Percentiles rank a stretch among this genome's conserved stretches.
phyloP scores from a whole-genome alignment of 2,329 filamentous ascomycete genomes.

The Pseudogymnoascus sp. region DNA sequence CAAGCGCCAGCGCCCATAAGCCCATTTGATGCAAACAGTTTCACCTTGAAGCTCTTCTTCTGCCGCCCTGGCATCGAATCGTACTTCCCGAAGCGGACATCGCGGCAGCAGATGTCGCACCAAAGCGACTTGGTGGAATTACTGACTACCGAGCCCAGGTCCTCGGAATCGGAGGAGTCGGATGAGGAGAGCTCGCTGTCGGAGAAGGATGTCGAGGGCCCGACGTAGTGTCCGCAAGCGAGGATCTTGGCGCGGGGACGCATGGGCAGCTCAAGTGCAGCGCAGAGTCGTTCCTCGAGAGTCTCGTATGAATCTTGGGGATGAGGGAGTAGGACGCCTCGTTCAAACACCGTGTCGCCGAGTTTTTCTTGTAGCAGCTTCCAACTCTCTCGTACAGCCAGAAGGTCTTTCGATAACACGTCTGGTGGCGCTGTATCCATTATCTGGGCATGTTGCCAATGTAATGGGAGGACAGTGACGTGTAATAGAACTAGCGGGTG shows the following conservation, averaged over 20 bases:
- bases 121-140: conserved; percentile 12
- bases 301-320: conserved; percentile 74
- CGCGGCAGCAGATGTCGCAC: conserved; percentile 27
- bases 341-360: conserved; percentile 63
- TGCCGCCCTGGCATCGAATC: conserved; percentile 12
- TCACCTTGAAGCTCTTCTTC: conserved; percentile 58
- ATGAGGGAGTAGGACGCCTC: conserved; percentile 68
- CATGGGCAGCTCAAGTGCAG: conserved; percentile 63
- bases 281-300: conserved; percentile 67
- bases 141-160: neutral
- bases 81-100: conserved; percentile 23
- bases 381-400: conserved; percentile 54
- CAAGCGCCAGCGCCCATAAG: conserved; percentile 88
- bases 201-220: conserved; percentile 41
- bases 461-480: conserved; percentile 64
- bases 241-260: conserved; percentile 58
- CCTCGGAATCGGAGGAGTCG: conserved; percentile 22
- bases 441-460: conserved; percentile 54
- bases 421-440: conserved; percentile 36
- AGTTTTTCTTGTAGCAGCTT: conserved; percentile 61
- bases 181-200: conserved; percentile 18
- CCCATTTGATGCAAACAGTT: conserved; percentile 90
- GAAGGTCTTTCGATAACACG: conserved; percentile 39
- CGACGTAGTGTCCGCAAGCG: conserved; percentile 69
- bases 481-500: conserved; percentile 70